These are phyloP conservation scores for Fusarium cicatricum DNA, from an alignment of 2,329 filamentous ascomycete genomes.

Conservation along the genomic window DNA sequence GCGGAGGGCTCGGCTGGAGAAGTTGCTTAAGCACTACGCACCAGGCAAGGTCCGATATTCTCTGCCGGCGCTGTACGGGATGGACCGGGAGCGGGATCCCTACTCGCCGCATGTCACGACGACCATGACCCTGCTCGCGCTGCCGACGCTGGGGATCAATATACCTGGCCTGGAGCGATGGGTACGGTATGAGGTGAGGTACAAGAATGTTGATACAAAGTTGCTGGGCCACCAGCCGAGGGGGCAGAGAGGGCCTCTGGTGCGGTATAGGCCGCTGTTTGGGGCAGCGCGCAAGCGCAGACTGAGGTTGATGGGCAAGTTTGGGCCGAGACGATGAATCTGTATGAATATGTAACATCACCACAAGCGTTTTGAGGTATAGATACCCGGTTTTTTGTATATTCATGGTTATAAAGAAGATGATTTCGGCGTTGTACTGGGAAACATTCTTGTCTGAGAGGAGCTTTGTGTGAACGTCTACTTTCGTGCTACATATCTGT, in stretches of 20 bases:
- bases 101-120: conserved; percentile 37
- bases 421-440: no score
- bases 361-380: neutral
- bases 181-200: conserved; percentile 60
- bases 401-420: neutral
- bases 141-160: conserved; percentile 61
- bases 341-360: conserved; percentile 10
- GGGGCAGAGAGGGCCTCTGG: conserved; percentile 12
- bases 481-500: no score
- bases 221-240: conserved; percentile 46
- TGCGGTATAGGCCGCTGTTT: conserved; percentile 18
- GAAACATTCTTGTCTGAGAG: no score
- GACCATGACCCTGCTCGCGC: conserved; percentile 56
- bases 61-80: conserved; percentile 62
- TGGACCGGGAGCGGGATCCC: conserved; percentile 45
- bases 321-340: conserved; percentile 16
- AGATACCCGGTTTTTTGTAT: conserved; percentile 1
- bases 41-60: conserved; percentile 65
- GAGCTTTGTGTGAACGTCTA: no score
- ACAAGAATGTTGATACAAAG: conserved; percentile 57
- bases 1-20: conserved; percentile 48
- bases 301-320: conserved; percentile 28
- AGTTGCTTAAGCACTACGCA: conserved; percentile 57
- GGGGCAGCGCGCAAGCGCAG: conserved; percentile 20
- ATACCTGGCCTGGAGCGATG: conserved; percentile 57